These are phyloP conservation scores for Melaleuca alternifolia DNA, from an alignment of 345 rosid genomes.

Conservation along the genomic window DNA sequence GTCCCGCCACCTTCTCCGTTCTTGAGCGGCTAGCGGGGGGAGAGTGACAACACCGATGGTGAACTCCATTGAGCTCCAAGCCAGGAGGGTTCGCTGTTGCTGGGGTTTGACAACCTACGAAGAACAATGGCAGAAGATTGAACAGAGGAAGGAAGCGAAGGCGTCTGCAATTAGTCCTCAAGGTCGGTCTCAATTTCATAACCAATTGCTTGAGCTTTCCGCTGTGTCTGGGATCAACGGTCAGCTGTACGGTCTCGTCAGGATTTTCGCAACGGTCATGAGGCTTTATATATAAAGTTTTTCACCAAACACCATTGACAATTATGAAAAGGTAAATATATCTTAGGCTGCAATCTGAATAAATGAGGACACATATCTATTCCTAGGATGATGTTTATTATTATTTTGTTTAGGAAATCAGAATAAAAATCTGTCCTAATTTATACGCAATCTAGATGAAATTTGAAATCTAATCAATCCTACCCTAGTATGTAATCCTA, in stretches of 20 bases:
- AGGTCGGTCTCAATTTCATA: background rate
- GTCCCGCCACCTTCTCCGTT: background rate
- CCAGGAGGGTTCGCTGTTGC: background rate
- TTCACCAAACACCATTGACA: background rate
- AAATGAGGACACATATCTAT: no score
- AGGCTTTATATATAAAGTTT: background rate
- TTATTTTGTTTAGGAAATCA: no score
- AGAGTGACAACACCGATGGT: background rate
- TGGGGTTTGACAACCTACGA: background rate
- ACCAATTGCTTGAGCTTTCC: background rate
- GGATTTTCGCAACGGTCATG: background rate
- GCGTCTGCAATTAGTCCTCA: background rate
- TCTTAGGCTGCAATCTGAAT: no score
- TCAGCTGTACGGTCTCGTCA: background rate
- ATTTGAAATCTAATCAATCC: no score
- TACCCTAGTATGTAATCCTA: no score
- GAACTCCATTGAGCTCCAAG: background rate
- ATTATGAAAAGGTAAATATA: rapidly evolving
- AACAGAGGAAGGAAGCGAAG: background rate
- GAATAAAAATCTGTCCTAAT: no score
- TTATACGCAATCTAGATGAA: no score
- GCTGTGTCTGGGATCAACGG: background rate
- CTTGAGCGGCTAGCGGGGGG: background rate
- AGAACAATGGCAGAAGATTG: background rate
- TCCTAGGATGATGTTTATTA: no score